Percentiles rank a stretch among this genome's conserved stretches.
Conservation (phyloP, 768 basidiomycete species). For the Lactarius sp. region DNA sequence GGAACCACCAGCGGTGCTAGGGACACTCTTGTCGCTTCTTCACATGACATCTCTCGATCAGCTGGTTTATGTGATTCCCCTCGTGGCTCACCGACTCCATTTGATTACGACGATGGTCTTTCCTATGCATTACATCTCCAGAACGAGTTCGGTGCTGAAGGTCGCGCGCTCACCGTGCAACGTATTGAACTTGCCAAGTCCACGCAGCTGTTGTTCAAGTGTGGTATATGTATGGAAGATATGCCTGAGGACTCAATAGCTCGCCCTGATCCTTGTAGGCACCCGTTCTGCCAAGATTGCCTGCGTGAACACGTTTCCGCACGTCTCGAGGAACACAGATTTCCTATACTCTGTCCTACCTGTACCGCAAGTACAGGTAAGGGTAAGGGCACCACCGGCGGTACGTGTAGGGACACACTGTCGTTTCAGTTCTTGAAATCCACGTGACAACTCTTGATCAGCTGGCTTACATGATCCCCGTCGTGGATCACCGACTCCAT, state of each 20-base stretch:
- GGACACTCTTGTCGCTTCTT: not conserved
- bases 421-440: not conserved
- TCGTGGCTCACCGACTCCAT: not conserved
- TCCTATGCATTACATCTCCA: no score
- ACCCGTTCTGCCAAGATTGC: constrained; percentile 53
- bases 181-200: no score
- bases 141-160: no score
- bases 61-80: not conserved
- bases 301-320: constrained; percentile 39
- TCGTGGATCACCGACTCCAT: not conserved
- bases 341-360: constrained; percentile 57
- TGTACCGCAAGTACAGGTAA: no score
- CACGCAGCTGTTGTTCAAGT: constrained; percentile 37
- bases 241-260: constrained; percentile 41
- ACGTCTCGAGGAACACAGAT: constrained; percentile 49
- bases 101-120: constrained; percentile 22
- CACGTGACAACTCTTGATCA: not conserved
- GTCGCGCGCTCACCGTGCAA: no score
- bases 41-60: not conserved
- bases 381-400: constrained; percentile 29
- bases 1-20: constrained; percentile 32
- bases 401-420: constrained; percentile 28
- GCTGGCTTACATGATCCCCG: not conserved
- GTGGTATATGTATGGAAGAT: constrained; percentile 54
- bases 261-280: constrained; percentile 43